Evolutionary conservation across 495 filamentous ascomycete species (phyloP), one percentile per base, ranked within the genome.

Genomic region (Aspergillus mulundensis): DNA sequence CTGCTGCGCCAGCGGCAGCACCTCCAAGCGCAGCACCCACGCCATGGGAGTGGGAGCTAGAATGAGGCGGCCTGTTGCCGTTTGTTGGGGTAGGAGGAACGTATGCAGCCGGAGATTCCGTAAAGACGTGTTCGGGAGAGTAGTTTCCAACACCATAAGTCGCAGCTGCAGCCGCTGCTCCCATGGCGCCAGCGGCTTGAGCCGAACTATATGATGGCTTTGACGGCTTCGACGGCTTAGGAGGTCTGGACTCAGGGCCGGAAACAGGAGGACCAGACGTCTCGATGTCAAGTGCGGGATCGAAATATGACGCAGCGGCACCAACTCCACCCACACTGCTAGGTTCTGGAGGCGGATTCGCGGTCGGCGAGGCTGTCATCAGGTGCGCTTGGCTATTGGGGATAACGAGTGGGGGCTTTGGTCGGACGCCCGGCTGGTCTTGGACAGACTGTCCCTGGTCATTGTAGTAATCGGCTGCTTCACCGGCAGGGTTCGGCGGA

Each of bases 381-480:
- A 81, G 57, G 59, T 81, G 77, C 24, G 77, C 67, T 56, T 78
- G 72, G 32, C 58, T 68, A 50, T 78, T 75, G 2, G 81, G 77
- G 18, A 85, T 78, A 11, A 86, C 70, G 2, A 75, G 68, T 21
- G 84, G 83, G 8, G 72, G 70, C 5, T 74, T 62, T 20, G 78
- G 76, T 28, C 84, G 76, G 5, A 83, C 69, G 34, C 85, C 84
- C 2, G 85, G 84, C 65, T 87, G 85, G 1, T 73, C 54, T n/a
- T 67, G 60, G 11, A 87, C 83, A 12, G 82, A 85, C 60, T 87
- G 71, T 0, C 84, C 85, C 62, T 83, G 80, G 65, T 87, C 85
- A 16, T 78, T 78, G 57, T 87, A 87, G 63, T 85, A 88, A 43
- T 86, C 83, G 20, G 85, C 81, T 2, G 85, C 85, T n/a, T 77